Evolutionary conservation across 2,329 filamentous ascomycete genomes (phyloP), one percentile per base, ranked within the genome.

Genomic region (Colletotrichum higginsianum): DNA sequence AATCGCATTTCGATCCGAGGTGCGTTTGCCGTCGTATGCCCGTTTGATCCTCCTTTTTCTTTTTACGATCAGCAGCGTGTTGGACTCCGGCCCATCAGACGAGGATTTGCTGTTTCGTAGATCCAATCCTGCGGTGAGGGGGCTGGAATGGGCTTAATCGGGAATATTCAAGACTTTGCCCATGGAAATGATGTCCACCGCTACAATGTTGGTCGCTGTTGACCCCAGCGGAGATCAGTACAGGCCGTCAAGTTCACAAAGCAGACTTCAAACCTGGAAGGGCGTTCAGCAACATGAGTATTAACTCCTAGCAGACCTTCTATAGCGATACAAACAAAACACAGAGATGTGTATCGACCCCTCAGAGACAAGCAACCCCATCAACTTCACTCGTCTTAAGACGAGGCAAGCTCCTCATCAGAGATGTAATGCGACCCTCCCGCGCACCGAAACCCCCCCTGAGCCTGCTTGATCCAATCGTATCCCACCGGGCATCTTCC

Each of bases 381-480:
- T 23, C 35, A 40, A 1, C n/a, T 2, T 5, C 30, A 35, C 30
- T 35, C 30, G 15, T 2, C 12, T 46, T 46, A 60, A 16, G n/a
- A 15, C 4, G 18, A 21, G 7, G 38, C 56, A 47, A 84, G 67
- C 57, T 80, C 68, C 47, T 61, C 77, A 76, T 89, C 80, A 3
- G 76, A 76, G 21, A 91, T 79, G 68, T 76, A 92, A 80, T 94
- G 92, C 2, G 76, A 77, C 0, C 91, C 91, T 0, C 87, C 92
- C 0, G 85, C 85, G 80, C 92, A 94, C 6, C 90, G 79, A 78
- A 89, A 94, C 0, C 92, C 92, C 0, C 92, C 92, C 1, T 75
- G 77, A 1, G 2, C 50, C 75, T 91, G 86, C 75, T 87, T 89
- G 35, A 92, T 89, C 92, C 92, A 94, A 0, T 68, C 65, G 76